These are phyloP conservation scores for Ganoderma multipileum DNA, from an alignment of 1,284 basidiomycete species.

Conservation along the genomic window DNA sequence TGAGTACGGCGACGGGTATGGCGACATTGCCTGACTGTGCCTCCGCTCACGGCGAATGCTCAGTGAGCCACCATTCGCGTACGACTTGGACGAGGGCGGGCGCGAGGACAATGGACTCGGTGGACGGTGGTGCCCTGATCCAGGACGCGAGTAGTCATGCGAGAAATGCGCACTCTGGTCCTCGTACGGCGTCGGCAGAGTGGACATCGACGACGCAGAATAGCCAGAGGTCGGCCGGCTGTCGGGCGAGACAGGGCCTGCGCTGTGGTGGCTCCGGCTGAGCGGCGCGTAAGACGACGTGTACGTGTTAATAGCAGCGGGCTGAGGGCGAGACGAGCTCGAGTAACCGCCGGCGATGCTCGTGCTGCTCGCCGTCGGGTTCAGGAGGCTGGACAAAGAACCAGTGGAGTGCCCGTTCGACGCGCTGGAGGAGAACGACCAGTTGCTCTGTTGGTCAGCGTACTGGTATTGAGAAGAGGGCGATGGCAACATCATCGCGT, in stretches of 20 bases:
- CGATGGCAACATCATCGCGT: conserved; percentile 50
- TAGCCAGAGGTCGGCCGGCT: conserved; percentile 84
- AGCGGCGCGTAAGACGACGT: conserved; percentile 68
- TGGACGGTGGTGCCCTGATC: conserved; percentile 68
- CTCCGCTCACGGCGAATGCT: conserved; percentile 74
- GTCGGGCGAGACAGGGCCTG: conserved; percentile 79
- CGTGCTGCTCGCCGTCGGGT: conserved; percentile 57
- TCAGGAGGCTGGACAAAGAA: conserved; percentile 79
- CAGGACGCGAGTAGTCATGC: conserved; percentile 70
- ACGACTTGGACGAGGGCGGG: conserved; percentile 68
- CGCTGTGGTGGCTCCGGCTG: conserved; percentile 64
- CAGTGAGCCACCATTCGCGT: conserved; percentile 54
- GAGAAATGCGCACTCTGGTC: conserved; percentile 55
- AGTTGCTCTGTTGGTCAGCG: conserved; percentile 57
- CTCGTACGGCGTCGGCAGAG: conserved; percentile 65
- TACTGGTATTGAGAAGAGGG: conserved; percentile 66
- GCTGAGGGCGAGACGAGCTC: conserved; percentile 32
- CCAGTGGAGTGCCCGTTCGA: conserved; percentile 66
- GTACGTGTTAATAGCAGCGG: conserved; percentile 74
- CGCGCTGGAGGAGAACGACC: conserved; percentile 66
- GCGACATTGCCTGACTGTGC: conserved; percentile 84
- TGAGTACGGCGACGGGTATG: conserved; percentile 82
- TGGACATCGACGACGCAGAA: conserved; percentile 79
- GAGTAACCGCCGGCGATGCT: conserved; percentile 52
- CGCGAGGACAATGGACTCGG: conserved; percentile 51